phyloP scores from a whole-genome alignment of 2,329 filamentous ascomycete genomes.

The Hyphodiscus sp. region DNA sequence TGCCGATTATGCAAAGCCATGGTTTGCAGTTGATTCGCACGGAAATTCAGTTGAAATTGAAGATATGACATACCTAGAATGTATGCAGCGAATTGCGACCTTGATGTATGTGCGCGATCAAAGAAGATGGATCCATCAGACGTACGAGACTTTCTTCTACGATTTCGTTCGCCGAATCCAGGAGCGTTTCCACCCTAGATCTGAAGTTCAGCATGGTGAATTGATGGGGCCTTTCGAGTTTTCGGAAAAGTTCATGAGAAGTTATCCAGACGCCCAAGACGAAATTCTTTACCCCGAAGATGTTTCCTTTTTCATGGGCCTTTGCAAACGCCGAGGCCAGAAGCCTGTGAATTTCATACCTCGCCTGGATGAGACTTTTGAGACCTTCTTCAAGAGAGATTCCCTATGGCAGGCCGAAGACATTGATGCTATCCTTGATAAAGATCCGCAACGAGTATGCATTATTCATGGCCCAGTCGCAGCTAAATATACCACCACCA shows the following conservation, averaged over 20 bases:
- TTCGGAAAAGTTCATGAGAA: constrained; percentile 69
- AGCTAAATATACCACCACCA: constrained; percentile 74
- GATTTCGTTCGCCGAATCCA: constrained; percentile 93
- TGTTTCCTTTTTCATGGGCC: constrained; percentile 85
- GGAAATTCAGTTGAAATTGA: constrained; percentile 77
- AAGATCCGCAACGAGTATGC: constrained; percentile 89
- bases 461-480: constrained; percentile 92
- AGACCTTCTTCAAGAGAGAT: constrained; percentile 99
- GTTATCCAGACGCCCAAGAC: constrained; percentile 75
- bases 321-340: constrained; percentile 81
- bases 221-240: constrained; percentile 68
- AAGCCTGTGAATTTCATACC: constrained; percentile 96
- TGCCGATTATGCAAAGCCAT: constrained; percentile 89
- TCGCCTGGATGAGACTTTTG: constrained; percentile 85
- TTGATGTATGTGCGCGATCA: constrained; percentile 85
- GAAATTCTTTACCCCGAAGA: constrained; percentile 96
- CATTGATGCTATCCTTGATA: constrained; percentile 83
- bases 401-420: constrained; percentile 98
- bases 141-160: constrained; percentile 70
- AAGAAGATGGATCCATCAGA: constrained; percentile 79
- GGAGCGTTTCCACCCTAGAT: constrained; percentile 71
- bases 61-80: constrained; percentile 88
- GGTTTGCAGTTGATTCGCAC: constrained; percentile 61
- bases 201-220: constrained; percentile 53
- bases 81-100: constrained; percentile 75